phyloP scores from a whole-genome alignment of 306 rosid species.

The Fragaria iinumae region DNA sequence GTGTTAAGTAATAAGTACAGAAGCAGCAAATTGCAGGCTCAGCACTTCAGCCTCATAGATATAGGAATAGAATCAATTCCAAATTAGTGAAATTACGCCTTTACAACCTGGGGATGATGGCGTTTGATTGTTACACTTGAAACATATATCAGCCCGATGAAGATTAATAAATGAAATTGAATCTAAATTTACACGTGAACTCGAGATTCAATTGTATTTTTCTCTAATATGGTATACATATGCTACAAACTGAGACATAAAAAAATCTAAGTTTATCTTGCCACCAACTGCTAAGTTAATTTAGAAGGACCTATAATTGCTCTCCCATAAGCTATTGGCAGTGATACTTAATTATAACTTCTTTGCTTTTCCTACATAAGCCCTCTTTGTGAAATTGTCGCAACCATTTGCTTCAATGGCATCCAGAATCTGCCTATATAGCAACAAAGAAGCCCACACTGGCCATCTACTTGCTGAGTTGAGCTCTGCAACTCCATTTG shows the following conservation, averaged over 20 bases:
- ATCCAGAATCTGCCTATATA: slow-evolving; percentile 82
- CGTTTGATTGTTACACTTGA: not conserved
- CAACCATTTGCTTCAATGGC: slow-evolving; percentile 49
- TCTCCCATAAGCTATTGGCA: slow-evolving; percentile 73
- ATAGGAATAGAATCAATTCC: too few species aligned
- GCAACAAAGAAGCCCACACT: slow-evolving; percentile 78
- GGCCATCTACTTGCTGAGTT: slow-evolving; percentile 92
- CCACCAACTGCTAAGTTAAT: slow-evolving; percentile 40
- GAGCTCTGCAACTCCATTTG: slow-evolving; percentile 62
- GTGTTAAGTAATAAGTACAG: too few species aligned
- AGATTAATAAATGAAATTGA: not conserved
- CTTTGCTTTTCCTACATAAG: slow-evolving; percentile 75
- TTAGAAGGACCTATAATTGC: slow-evolving; percentile 56
- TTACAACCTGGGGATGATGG: too few species aligned
- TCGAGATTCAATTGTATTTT: slow-evolving; percentile 7
- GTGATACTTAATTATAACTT: slow-evolving; percentile 50
- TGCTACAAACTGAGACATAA: slow-evolving; percentile 22
- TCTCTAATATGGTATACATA: slow-evolving; percentile 15
- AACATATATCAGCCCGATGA: not conserved
- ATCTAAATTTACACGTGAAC: slow-evolving; percentile 21
- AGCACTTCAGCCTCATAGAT: too few species aligned
- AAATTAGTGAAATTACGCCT: too few species aligned
- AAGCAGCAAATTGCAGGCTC: too few species aligned
- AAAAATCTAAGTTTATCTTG: slow-evolving; percentile 28
- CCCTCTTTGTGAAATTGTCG: slow-evolving; percentile 76